Base-by-base conservation (phyloP, 169 alveolate genomes). In the Babesia sp. region DNA sequence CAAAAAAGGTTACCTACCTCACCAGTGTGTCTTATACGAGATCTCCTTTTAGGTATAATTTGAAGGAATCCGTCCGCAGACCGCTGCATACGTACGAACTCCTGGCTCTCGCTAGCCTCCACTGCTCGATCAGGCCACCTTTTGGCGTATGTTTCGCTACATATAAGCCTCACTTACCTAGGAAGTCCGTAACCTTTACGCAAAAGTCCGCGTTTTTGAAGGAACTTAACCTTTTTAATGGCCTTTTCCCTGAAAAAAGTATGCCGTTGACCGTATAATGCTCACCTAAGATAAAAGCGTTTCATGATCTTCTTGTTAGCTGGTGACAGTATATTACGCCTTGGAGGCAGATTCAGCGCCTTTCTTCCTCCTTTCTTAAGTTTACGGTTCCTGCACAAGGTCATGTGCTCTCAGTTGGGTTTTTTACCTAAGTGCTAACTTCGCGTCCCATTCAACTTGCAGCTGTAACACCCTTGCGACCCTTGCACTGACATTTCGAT, bases 31-130 rank as follows among this genome's bases (percentile, higher is more conserved):
- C 44, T 72, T 18, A 71, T 71, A 11, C 83, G 36, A 16, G 88
- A 80, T 16, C 88, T 31, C 26, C 88, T 31, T 22, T 56, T 80
- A 18, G 88, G 88, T 34, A 80, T 61, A 26, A 71, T 46, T 44
- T 80, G 88, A 22, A 80, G 61, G 45, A 80, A 80, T n/a, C 88
- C 88, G 29, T 80, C 88, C 45, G 77, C 59, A 2, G 88, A 71
- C 5, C 88, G 58, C 26, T 80, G 71, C 88, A 80, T 80, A 24
- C 78, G 24, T 26, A 80, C 61, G 45, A 61, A 71, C 56, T 80
- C 88, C 50, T 80, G 88, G 69, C 88, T 80, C 33, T 80, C 88
- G 26, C 70, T 58, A 31, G 56, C 71, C 66, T 80, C 88, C 42
- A 80, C 58, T 8, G 60, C 58, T 18, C 77, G 80, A 36, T 80